These are phyloP conservation scores for Cocos nucifera DNA, from an alignment of 176 grass and related monocot species.

Conservation along the genomic window DNA sequence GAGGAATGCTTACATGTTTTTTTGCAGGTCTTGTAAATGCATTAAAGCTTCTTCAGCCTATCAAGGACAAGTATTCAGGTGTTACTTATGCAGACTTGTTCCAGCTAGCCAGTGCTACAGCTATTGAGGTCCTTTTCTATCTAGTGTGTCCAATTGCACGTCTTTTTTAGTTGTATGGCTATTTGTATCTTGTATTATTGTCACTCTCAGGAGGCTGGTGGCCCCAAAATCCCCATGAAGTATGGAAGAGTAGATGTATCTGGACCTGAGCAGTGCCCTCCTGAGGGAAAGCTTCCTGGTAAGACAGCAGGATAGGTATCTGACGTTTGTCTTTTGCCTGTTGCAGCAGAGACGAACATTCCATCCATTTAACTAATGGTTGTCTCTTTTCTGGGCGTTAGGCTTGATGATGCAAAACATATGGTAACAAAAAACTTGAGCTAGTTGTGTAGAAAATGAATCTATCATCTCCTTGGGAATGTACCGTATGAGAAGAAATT, in stretches of 20 bases:
- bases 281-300: constrained; percentile 97
- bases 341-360: too few species aligned
- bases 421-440: too few species aligned
- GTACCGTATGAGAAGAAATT: too few species aligned
- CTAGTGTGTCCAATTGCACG: too few species aligned
- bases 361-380: not conserved
- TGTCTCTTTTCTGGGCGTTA: not conserved
- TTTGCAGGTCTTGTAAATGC: constrained; percentile 46
- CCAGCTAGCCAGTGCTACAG: constrained; percentile 90
- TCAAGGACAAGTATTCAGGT: constrained; percentile 77
- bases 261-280: constrained; percentile 85
- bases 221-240: constrained; percentile 86
- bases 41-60: constrained; percentile 58
- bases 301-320: constrained; percentile 18
- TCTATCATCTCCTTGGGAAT: too few species aligned
- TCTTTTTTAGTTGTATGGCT: too few species aligned
- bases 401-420: too few species aligned
- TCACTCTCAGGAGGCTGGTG: constrained; percentile 62
- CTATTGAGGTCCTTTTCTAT: constrained; percentile 52
- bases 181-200: too few species aligned
- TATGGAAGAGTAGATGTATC: constrained; percentile 87
- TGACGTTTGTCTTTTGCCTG: not conserved
- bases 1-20: not conserved
- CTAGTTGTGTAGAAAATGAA: too few species aligned
- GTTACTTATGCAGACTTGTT: constrained; percentile 80